phyloP scores from a whole-genome alignment of 306 rosid genomes.

The Vigna angularis region DNA sequence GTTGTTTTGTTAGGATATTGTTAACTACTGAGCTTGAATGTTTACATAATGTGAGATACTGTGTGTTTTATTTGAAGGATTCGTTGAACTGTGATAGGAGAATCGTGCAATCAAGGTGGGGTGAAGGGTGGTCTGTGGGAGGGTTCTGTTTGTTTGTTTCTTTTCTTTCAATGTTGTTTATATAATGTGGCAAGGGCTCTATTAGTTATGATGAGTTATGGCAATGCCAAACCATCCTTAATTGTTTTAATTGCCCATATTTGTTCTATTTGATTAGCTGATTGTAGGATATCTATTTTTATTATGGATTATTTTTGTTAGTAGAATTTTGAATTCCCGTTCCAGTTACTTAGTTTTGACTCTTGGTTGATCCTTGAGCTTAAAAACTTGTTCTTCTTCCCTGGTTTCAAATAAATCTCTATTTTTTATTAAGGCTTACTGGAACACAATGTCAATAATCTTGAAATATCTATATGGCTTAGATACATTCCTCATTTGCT shows the following conservation, averaged over 20 bases:
- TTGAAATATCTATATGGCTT: slow-evolving; percentile 16
- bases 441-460: slow-evolving; percentile 24
- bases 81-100: not conserved
- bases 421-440: slow-evolving; percentile 13
- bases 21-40: not conserved
- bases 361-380: slow-evolving; percentile 15
- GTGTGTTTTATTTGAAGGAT: slow-evolving; percentile 36
- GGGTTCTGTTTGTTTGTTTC: not conserved
- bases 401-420: slow-evolving; percentile 3
- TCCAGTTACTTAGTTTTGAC: not conserved
- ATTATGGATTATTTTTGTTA: not conserved
- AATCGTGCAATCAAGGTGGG: not conserved
- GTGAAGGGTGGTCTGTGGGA: not conserved
- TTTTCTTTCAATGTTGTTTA: slow-evolving; percentile 14
- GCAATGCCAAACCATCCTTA: not conserved
- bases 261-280: not conserved
- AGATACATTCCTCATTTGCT: slow-evolving; percentile 24
- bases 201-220: not conserved
- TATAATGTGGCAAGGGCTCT: not conserved
- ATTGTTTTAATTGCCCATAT: not conserved
- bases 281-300: slow-evolving; percentile 6
- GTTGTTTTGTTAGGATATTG: slow-evolving; percentile 24
- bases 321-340: slow-evolving; percentile 27
- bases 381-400: not conserved
- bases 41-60: not conserved